phyloP scores from a whole-genome alignment of 176 grass and related monocot genomes.

The Melocanna baccifera region DNA sequence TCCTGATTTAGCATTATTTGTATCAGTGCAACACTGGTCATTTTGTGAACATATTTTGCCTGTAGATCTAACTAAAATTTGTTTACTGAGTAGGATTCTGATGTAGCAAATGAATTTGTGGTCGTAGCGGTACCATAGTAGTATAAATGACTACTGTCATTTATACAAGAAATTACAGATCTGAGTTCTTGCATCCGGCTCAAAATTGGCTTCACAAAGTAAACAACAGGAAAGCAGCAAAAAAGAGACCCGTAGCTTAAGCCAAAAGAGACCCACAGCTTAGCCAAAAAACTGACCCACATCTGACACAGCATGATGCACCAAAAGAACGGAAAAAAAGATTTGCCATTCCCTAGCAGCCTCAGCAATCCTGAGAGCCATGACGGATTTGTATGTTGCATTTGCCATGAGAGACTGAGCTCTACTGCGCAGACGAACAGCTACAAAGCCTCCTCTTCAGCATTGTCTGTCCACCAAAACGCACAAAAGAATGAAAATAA shows the following conservation, averaged over 20 bases:
- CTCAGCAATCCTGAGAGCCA: conserved; percentile 56
- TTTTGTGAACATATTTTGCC: neutral
- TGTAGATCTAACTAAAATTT: conserved; percentile 1
- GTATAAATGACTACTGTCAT: conserved; percentile 34
- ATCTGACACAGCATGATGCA: conserved; percentile 5
- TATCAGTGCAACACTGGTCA: neutral
- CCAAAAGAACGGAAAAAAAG: neutral
- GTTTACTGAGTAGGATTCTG: conserved; percentile 40
- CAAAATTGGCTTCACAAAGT: conserved; percentile 37
- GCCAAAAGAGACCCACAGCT: too few species aligned
- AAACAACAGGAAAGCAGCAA: neutral
- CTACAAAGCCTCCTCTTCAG: conserved; percentile 52
- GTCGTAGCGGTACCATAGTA: too few species aligned
- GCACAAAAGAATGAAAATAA: conserved; percentile 5
- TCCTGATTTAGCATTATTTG: neutral
- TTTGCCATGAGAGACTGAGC: conserved; percentile 57
- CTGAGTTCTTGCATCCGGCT: conserved; percentile 36
- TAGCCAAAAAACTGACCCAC: too few species aligned
- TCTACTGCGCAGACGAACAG: conserved; percentile 46
- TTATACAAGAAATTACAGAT: conserved; percentile 48
- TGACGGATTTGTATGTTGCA: conserved; percentile 55
- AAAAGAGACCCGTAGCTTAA: conserved; percentile 18
- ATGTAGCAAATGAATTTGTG: conserved; percentile 3
- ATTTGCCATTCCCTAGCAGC: conserved; percentile 12
- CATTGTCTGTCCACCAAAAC: conserved; percentile 41